Evolutionary conservation across 2,329 filamentous ascomycete genomes (phyloP).

Genomic region (Neonectria coccinea): DNA sequence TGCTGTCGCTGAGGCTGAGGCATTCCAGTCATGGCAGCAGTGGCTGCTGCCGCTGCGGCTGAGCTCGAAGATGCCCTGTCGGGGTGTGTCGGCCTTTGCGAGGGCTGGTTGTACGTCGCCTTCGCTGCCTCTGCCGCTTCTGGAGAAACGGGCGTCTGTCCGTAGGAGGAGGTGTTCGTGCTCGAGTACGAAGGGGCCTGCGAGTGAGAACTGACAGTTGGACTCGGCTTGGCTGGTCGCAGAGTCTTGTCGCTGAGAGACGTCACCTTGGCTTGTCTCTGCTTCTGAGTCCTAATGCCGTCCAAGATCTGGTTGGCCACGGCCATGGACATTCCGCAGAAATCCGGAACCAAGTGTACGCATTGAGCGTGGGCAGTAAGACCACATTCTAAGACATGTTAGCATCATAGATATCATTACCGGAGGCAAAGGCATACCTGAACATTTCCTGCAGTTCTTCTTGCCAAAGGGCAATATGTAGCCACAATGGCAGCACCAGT

Average conservation of each 20-base stretch:
- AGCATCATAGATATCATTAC: constrained; percentile 44
- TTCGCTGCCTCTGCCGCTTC: constrained; percentile 75
- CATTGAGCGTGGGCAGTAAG: constrained; percentile 93
- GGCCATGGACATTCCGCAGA: constrained; percentile 99
- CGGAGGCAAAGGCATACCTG: constrained; percentile 65
- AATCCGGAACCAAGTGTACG: constrained; percentile 95
- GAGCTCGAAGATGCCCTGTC: constrained; percentile 66
- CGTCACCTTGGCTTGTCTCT: constrained; percentile 67
- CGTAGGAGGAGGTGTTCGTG: constrained; percentile 43
- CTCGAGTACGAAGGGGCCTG: constrained; percentile 52
- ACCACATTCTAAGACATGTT: constrained; percentile 75
- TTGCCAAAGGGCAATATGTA: constrained; percentile 95
- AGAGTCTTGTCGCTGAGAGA: constrained; percentile 76
- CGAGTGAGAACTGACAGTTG: constrained; percentile 51
- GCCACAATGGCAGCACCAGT: constrained; percentile 99
- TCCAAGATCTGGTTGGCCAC: constrained; percentile 93
- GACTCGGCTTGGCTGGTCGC: constrained; percentile 63
- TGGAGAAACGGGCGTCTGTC: constrained; percentile 45
- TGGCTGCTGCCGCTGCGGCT: constrained; percentile 68
- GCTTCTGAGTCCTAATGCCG: constrained; percentile 84
- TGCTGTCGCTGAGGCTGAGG: constrained; percentile 50
- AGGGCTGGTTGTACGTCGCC: constrained; percentile 69
- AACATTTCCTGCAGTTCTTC: constrained; percentile 94
- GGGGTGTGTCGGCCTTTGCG: constrained; percentile 62
- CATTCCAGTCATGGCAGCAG: constrained; percentile 67